Conservation (phyloP, 2,329 filamentous ascomycete species). For the Venturia aucupariae region DNA sequence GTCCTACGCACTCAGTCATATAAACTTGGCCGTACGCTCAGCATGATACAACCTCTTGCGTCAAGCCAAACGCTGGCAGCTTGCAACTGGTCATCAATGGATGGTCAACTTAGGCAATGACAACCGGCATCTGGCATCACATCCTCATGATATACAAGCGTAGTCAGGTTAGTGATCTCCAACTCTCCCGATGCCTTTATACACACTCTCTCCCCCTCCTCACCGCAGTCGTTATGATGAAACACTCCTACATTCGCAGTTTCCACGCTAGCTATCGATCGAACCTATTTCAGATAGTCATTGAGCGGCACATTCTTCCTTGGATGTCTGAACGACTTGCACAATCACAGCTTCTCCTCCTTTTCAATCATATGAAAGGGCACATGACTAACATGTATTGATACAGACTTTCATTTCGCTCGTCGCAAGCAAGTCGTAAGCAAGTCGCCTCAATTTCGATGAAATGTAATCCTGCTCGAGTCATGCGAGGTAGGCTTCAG, state of each 20-base stretch:
- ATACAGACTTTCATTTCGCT: not conserved
- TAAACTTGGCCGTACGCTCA: too few relatives aligned
- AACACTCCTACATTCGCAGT: constrained; percentile 77
- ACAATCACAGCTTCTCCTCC: not conserved
- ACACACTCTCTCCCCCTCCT: constrained; percentile 16
- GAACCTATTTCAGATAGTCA: constrained; percentile 56
- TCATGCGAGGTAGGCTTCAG: too few relatives aligned
- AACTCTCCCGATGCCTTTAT: not conserved
- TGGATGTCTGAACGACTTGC: constrained; percentile 58
- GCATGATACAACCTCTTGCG: not conserved
- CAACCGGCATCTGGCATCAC: too few relatives aligned
- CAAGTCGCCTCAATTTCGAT: too few relatives aligned
- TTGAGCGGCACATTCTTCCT: constrained; percentile 62
- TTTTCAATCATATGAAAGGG: not conserved
- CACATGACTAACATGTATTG: not conserved
- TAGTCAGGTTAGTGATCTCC: constrained; percentile 26
- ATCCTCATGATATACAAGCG: not conserved
- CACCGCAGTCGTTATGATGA: constrained; percentile 50
- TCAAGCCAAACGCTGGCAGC: not conserved
- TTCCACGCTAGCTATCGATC: constrained; percentile 66
- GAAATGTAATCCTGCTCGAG: too few relatives aligned
- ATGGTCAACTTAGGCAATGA: not conserved
- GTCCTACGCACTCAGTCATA: too few relatives aligned
- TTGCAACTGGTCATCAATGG: not conserved
- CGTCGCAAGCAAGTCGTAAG: not conserved